Base-by-base conservation (phyloP, 106 monocot species). In the Cymbidium sinense region DNA sequence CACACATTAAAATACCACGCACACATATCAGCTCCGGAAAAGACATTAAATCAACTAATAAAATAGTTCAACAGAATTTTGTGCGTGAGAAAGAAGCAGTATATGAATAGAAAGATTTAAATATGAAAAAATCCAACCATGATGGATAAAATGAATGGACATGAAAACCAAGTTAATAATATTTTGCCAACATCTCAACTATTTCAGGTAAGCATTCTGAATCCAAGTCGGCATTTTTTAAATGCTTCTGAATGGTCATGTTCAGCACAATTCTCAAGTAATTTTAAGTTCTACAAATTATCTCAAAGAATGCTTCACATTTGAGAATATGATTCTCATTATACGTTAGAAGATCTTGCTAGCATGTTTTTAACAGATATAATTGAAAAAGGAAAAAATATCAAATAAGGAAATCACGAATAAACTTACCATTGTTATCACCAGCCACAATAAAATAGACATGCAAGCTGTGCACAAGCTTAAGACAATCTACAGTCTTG, bases 401-500 rank as follows among this genome's bases (percentile, higher is more conserved):
- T 58, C 1, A 58, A n/a, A 58, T 7, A 47, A 7, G 1, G 33
- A 29, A 33, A 67, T 31, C 4, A 33, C 31, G 33, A 31, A 67
- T 31, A 83, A 34, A 74, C 85, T 77, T 83, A 95, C 99, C 81
- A 43, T 82, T 83, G 44, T 67, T 80, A 73, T 99, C 94, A 73
- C 98, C 98, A 71, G 88, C 82, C 34, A 99, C 67, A 81, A 95
- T 55, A 85, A 99, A 99, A 85, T 79, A 84, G 5, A 82, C 90
- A 86, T 99, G 99, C 75, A 99, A 86, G 85, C 94, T 95, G 73
- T 99, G 92, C 36, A 84, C 88, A 69, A 85, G 28, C 78, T 99
- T 99, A 78, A 95, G 89, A 78, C 90, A 89, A 79, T 95, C 99
- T 33, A 99, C 90, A 43, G 90, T 95, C 82, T 99, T 99, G 0